Evolutionary conservation across 805 yeast genomes (phyloP).

Genomic region (Pichia scutulata): DNA sequence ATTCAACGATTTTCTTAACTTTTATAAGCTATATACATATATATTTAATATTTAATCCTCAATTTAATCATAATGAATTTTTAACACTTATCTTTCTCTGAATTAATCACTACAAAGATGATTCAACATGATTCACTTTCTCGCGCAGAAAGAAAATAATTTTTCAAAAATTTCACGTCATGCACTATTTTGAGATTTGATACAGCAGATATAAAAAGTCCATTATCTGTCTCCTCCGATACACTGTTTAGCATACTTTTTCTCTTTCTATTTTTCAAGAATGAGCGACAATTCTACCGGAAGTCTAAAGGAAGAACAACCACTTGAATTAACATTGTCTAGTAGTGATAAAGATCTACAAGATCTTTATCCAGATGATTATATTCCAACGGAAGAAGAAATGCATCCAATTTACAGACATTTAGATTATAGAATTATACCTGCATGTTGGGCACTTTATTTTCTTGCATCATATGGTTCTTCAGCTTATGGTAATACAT

Average conservation of each 20-base stretch:
- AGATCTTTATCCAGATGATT: slow-evolving; percentile 9
- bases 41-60: background rate
- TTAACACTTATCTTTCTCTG: background rate
- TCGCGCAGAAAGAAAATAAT: background rate
- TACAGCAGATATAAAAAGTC: background rate
- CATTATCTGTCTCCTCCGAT: background rate
- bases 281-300: background rate
- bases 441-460: slow-evolving; percentile 75
- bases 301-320: background rate
- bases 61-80: too few relatives aligned
- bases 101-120: background rate
- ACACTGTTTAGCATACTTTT: background rate
- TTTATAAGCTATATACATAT: background rate
- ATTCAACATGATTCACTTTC: slow-evolving; percentile 2
- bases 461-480: slow-evolving; percentile 74
- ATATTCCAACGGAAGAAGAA: slow-evolving; percentile 23
- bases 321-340: background rate
- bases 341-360: background rate
- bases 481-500: slow-evolving; percentile 67
- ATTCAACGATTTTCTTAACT: background rate
- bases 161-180: background rate
- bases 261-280: background rate
- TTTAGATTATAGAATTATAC: slow-evolving; percentile 65
- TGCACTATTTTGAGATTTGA: background rate
- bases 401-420: slow-evolving; percentile 52